Conservation (phyloP, 202 grass and related monocot genomes). For the Elaeis oleifera region DNA sequence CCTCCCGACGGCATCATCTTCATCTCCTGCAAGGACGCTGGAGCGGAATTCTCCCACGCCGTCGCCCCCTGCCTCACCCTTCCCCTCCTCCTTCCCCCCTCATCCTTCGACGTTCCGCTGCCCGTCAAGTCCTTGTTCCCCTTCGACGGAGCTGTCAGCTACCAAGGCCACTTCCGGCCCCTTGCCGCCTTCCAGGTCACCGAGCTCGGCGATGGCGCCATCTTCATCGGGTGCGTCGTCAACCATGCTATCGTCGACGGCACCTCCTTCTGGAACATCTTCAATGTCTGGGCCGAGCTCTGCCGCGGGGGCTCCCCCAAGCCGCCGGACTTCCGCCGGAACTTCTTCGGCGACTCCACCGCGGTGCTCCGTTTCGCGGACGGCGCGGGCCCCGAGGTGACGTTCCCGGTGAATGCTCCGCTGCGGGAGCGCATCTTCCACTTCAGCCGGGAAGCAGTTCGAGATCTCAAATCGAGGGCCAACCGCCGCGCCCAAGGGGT, state of each 20-base stretch:
- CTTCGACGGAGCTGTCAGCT: slow-evolving; percentile 72
- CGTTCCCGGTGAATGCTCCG: slow-evolving; percentile 63
- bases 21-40: slow-evolving; percentile 66
- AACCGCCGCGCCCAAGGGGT: slow-evolving; percentile 27
- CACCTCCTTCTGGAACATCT: slow-evolving; percentile 95
- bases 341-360: slow-evolving; percentile 73
- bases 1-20: slow-evolving; percentile 56
- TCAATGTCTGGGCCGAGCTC: slow-evolving; percentile 72
- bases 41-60: slow-evolving; percentile 68
- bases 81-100: slow-evolving; percentile 34
- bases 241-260: slow-evolving; percentile 90
- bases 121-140: slow-evolving; percentile 68
- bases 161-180: slow-evolving; percentile 69
- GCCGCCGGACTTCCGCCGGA: slow-evolving; percentile 55
- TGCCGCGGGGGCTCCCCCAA: slow-evolving; percentile 56
- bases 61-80: slow-evolving; percentile 44
- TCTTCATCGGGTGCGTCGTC: slow-evolving; percentile 74
- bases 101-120: slow-evolving; percentile 52
- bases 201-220: slow-evolving; percentile 59
- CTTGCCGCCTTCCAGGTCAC: slow-evolving; percentile 85
- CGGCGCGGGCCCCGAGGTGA: slow-evolving; percentile 52
- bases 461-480: slow-evolving; percentile 52
- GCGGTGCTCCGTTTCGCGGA: slow-evolving; percentile 72
- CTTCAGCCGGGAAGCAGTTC: slow-evolving; percentile 55
- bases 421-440: slow-evolving; percentile 72